Evolutionary conservation across 2,329 filamentous ascomycete species (phyloP), one percentile per base, ranked within the genome.

Genomic region (Aspergillus luchuensis): DNA sequence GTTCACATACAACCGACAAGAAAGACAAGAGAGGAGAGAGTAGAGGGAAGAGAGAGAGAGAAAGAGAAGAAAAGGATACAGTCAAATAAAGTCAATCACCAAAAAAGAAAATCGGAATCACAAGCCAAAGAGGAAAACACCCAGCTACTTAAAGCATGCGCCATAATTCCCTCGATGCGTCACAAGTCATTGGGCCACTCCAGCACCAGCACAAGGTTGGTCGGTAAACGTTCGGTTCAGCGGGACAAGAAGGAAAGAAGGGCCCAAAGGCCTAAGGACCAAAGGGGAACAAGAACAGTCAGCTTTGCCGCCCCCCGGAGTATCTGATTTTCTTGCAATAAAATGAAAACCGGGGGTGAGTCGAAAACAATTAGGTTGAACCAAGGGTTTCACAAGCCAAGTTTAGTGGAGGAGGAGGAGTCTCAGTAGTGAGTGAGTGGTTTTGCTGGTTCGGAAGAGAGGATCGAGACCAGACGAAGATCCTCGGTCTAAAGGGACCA

Each of bases 211-310:
- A 33, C 30, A 33, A 33, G 33, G 33, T 36, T 65, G 57, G 63
- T 75, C 74, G 74, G 74, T 74, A 76, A 76, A 74, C 69, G 65
- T 70, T 76, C 74, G 74, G 74, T 69, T 76, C 70, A 75, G 68
- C 74, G 74, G 74, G 72, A 72, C 63, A 67, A 67, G 59, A 61
- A 62, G 58, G 64, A 66, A 69, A 61, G 57, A 60, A 43, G 53
- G 56, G 56, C 7, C 25, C 25, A 28, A 28, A 56, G 33, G 60
- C 64, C 67, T n/a, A 36, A 36, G 33, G 33, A 33, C 30, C 30
- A 33, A 33, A 33, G 30, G 30, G 30, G 30, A 4, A 4, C 8
- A 28, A 19, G 28, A 3, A 11, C 68, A 68, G 71, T 66, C 59
- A 65, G 59, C 54, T 59, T 48, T 50, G 25, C 25, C 25, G 25